Base-by-base conservation (phyloP, 2,329 filamentous ascomycete genomes). In the Alternaria gaisen region DNA sequence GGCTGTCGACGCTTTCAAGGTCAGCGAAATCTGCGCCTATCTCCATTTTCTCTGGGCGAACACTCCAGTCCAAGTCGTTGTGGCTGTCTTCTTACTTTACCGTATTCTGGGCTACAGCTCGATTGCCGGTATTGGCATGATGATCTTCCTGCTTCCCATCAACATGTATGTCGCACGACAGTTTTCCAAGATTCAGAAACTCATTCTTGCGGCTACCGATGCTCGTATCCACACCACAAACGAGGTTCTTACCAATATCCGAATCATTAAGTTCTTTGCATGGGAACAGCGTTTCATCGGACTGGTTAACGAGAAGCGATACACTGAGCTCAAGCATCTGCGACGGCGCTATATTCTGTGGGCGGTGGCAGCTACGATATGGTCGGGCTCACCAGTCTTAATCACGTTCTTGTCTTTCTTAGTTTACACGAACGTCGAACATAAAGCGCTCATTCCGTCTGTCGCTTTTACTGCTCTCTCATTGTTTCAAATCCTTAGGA, bases 1-100 rank as follows among this genome's bases (percentile, higher is more conserved):
- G 95, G 96, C 95, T 11, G 96, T 99, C 41, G 96, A 99, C 82
- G 97, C 94, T 48, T 98, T 98, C 87, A 99, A 99, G 81, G 93
- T 99, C 56, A 91, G 92, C 64, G 95, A 99, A 76, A 90, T 97
- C 60, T 95, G 93, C 38, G 91, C 94, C 0, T 99, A 99, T 77
- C 83, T 99, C 32, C 95, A 99, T 80, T 99, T 97, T 79, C 83
- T 99, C n/a, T 91, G 94, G 83, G 94, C 94, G 0, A 90, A 91
- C 63, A 94, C 94, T 1, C 95, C 95, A 0, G 91, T 95, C 0
- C 94, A 98, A 80, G 86, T 99, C 40, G 81, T 91, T 46, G 87
- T 97, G 46, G 92, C 93, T 5, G 85, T 98, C 62, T 82, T 87
- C 18, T 83, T 99, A 43, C 87, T 99, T 22, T 99, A 97, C 81